Conservation (phyloP, 495 filamentous ascomycete species). For the Terfezia boudieri region DNA sequence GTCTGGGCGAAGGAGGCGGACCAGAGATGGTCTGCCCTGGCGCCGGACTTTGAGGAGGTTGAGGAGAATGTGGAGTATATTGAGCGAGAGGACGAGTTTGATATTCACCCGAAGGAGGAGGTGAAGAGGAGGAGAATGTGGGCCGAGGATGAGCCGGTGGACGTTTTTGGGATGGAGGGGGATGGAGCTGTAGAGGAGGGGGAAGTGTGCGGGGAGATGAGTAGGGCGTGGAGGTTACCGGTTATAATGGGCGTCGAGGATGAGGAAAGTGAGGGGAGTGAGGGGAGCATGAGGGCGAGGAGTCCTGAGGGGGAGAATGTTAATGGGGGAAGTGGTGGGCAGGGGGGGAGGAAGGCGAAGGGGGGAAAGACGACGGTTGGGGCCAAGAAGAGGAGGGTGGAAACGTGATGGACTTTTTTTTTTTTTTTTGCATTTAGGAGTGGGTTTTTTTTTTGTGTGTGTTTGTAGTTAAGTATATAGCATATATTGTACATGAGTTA, state of each 20-base stretch:
- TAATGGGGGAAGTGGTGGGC: neutral
- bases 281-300: neutral
- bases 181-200: constrained; percentile 51
- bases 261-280: neutral
- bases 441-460: no score
- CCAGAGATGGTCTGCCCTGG: constrained; percentile 89
- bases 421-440: no score
- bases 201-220: constrained; percentile 43
- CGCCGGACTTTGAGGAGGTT: constrained; percentile 89
- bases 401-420: neutral
- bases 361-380: neutral
- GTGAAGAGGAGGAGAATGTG: constrained; percentile 77
- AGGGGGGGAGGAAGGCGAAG: neutral
- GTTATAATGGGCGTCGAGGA: neutral
- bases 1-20: constrained; percentile 82
- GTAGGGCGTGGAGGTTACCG: neutral
- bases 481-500: no score
- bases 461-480: no score
- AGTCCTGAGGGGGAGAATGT: neutral
- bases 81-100: constrained; percentile 90
- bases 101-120: constrained; percentile 88
- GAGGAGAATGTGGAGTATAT: constrained; percentile 96
- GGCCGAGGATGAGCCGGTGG: constrained; percentile 61
- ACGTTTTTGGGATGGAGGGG: constrained; percentile 65
- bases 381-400: neutral